phyloP scores from a whole-genome alignment of 352 stramenopile genomes.

The Phytopythium aichiense region DNA sequence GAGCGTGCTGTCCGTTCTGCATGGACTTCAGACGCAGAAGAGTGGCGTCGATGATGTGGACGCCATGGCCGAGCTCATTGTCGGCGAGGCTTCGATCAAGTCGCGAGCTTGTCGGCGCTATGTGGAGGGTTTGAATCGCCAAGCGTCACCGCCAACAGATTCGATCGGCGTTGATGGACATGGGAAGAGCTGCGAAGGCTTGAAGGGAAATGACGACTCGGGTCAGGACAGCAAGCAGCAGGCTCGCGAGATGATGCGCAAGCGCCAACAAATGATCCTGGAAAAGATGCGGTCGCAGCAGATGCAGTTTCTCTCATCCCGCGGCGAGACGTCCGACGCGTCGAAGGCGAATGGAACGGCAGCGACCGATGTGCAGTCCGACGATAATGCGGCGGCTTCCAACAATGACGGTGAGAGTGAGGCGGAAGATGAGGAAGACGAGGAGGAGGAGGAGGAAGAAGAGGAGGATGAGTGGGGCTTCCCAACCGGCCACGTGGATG shows the following conservation, averaged over 20 bases:
- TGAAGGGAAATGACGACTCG: background rate
- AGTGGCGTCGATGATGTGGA: constrained; percentile 21
- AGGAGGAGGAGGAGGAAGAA: constrained; percentile 45
- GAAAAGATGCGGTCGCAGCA: constrained; percentile 71
- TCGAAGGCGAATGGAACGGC: constrained; percentile 15
- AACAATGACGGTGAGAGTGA: constrained; percentile 25
- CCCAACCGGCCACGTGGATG: constrained; percentile 62
- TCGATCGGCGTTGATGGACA: background rate
- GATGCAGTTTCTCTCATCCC: constrained; percentile 61
- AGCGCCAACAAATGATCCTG: constrained; percentile 64
- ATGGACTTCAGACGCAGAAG: constrained; percentile 15
- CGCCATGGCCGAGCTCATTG: constrained; percentile 20
- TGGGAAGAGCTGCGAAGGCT: background rate
- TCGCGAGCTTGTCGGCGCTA: constrained; percentile 18
- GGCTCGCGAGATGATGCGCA: constrained; percentile 59
- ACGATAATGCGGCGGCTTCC: background rate
- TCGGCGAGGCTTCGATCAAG: constrained; percentile 19
- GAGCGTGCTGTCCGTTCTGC: constrained; percentile 26
- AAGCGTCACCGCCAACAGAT: background rate
- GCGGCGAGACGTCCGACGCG: constrained; percentile 19
- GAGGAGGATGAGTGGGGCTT: constrained; percentile 79
- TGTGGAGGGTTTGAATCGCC: constrained; percentile 11
- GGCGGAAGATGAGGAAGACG: constrained; percentile 28
- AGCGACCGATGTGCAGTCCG: background rate
- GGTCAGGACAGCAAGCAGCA: constrained; percentile 6